phyloP scores from a whole-genome alignment of 768 basidiomycete species.

The Hortiboletus campestris region DNA sequence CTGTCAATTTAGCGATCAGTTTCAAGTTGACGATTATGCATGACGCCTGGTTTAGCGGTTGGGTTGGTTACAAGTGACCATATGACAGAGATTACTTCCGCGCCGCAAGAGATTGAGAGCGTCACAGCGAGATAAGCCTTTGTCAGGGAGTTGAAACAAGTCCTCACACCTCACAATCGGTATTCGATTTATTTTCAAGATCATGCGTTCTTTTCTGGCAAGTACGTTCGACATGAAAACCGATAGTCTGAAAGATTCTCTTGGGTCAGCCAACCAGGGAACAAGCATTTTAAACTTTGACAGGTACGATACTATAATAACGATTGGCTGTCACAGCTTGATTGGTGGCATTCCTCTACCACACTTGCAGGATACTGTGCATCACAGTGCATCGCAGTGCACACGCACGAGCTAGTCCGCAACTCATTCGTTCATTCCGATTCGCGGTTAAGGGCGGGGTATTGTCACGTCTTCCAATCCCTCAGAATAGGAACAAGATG shows the following conservation, averaged over 20 bases:
- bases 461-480: too few relatives aligned
- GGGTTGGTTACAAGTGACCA: background rate
- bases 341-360: background rate
- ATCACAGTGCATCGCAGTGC: too few relatives aligned
- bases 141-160: background rate
- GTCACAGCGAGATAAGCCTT: too few relatives aligned
- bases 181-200: background rate
- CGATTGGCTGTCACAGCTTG: background rate
- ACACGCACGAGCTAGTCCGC: background rate
- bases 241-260: background rate
- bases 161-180: background rate
- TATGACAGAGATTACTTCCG: constrained; percentile 1
- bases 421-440: background rate
- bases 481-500: background rate
- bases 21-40: constrained; percentile 1
- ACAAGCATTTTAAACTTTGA: background rate
- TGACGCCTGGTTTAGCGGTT: background rate
- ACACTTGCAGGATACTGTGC: too few relatives aligned
- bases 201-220: too few relatives aligned
- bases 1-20: constrained; percentile 4
- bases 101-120: background rate
- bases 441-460: background rate
- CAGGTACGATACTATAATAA: too few relatives aligned
- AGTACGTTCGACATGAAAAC: background rate
- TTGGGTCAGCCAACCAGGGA: background rate